phyloP scores from a whole-genome alignment of 140 eudicot genomes.

The Senecio squalidus region DNA sequence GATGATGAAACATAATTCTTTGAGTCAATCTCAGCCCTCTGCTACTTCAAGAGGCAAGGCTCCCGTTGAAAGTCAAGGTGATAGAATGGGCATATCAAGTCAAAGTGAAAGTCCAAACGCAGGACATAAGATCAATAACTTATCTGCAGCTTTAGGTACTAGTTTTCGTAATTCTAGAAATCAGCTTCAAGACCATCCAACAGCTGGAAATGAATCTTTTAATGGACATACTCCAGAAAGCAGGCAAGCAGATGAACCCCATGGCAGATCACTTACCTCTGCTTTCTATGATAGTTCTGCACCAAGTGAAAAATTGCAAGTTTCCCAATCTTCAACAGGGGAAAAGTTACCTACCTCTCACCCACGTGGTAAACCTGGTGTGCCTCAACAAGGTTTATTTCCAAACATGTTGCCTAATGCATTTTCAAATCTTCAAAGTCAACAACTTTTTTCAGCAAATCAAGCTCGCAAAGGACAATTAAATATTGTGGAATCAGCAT shows the following conservation, averaged over 20 bases:
- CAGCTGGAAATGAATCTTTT: conserved; percentile 25
- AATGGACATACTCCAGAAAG: conserved; percentile 25
- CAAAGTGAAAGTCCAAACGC: conserved; percentile 29
- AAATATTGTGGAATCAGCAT: conserved; percentile 46
- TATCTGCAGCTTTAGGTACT: conserved; percentile 35
- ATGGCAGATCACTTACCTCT: conserved; percentile 17
- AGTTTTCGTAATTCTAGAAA: conserved; percentile 39
- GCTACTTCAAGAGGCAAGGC: conserved; percentile 40
- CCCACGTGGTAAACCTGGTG: conserved; percentile 22
- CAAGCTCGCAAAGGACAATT: conserved; percentile 32
- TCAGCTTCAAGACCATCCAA: conserved; percentile 47
- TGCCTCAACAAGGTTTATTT: conserved; percentile 31
- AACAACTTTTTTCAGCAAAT: conserved; percentile 31
- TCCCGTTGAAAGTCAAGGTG: conserved; percentile 33
- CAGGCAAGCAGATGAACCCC: conserved; percentile 29
- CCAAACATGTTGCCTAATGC: conserved; percentile 30
- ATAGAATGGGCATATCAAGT: conserved; percentile 29
- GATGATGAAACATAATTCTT: conserved; percentile 22
- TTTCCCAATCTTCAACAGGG: conserved; percentile 17
- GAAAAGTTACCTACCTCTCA: conserved; percentile 30
- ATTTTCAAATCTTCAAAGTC: conserved; percentile 48
- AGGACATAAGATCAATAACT: conserved; percentile 28
- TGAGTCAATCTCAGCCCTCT: conserved; percentile 29
- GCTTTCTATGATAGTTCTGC: conserved; percentile 11
- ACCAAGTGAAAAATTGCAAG: conserved; percentile 26